Conservation (phyloP, 2,329 filamentous ascomycete genomes). For the Onygena corvina region DNA sequence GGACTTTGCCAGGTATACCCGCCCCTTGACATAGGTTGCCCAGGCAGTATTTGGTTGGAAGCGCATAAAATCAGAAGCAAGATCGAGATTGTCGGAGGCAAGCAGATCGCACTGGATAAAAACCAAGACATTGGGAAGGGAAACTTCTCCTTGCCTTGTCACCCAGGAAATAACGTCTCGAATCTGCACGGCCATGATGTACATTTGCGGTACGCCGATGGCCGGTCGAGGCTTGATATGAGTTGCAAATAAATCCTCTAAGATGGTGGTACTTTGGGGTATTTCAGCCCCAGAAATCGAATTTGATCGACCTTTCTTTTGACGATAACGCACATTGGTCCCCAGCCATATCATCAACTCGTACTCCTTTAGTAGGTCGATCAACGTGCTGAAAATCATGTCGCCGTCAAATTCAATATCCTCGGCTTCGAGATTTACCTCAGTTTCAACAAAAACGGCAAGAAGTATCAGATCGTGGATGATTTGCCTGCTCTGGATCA, state of each 20-base stretch:
- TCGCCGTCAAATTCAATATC: slow-evolving; percentile 50
- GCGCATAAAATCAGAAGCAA: slow-evolving; percentile 55
- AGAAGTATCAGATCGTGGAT: slow-evolving; percentile 74
- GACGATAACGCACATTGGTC: slow-evolving; percentile 28
- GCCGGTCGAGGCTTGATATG: slow-evolving; percentile 34
- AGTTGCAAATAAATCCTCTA: slow-evolving; percentile 36
- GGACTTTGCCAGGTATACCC: slow-evolving; percentile 60
- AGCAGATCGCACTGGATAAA: slow-evolving; percentile 57
- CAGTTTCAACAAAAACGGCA: slow-evolving; percentile 73
- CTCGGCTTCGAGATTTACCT: slow-evolving; percentile 61
- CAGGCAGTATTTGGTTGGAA: slow-evolving; percentile 48
- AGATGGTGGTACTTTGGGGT: slow-evolving; percentile 25
- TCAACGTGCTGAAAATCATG: slow-evolving; percentile 50
- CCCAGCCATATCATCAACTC: slow-evolving; percentile 58
- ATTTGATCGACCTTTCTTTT: slow-evolving; percentile 19
- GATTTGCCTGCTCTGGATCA: slow-evolving; percentile 59
- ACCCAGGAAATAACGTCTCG: slow-evolving; percentile 36
- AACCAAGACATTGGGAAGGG: slow-evolving; percentile 50
- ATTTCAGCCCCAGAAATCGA: slow-evolving; percentile 18
- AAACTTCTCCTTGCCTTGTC: slow-evolving; percentile 42
- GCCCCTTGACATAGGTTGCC: slow-evolving; percentile 69
- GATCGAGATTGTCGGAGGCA: slow-evolving; percentile 53
- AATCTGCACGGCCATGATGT: slow-evolving; percentile 33
- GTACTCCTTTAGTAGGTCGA: slow-evolving; percentile 58
- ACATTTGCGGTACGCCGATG: slow-evolving; percentile 31